These are phyloP conservation scores for Tetrahymena thermophila DNA, from an alignment of 73 alveolate genomes.

Conservation along the genomic window DNA sequence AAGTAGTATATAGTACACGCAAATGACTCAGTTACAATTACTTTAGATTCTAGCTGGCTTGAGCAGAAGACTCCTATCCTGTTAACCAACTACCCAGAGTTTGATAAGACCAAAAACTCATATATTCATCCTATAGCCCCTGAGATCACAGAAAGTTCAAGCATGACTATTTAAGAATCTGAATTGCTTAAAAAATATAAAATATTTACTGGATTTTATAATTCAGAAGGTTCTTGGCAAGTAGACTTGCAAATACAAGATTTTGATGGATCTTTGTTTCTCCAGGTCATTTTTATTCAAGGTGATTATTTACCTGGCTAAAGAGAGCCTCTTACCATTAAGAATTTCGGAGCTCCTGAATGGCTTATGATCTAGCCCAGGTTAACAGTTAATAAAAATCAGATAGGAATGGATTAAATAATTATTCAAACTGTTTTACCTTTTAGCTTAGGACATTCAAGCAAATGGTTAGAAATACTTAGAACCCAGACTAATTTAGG, in stretches of 20 bases:
- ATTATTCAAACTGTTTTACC: constrained; percentile 67
- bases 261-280: neutral
- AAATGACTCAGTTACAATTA: neutral
- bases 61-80: neutral
- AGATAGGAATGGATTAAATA: neutral
- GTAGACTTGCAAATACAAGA: neutral
- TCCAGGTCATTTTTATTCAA: neutral
- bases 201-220: neutral
- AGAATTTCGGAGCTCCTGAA: neutral
- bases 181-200: neutral
- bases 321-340: neutral
- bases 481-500: constrained; percentile 53
- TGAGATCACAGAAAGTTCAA: neutral
- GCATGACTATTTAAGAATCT: neutral
- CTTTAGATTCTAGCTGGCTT: neutral
- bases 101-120: neutral
- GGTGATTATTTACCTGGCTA: neutral
- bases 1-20: neutral
- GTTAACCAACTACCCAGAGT: neutral
- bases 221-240: neutral
- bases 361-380: neutral
- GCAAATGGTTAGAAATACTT: constrained; percentile 48
- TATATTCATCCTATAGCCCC: neutral
- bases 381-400: neutral
- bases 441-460: constrained; percentile 66